Percentiles rank a stretch among this genome's conserved stretches.
phyloP scores from a whole-genome alignment of 208 protist genomes.

The Leptomonas pyrrhocoris region DNA sequence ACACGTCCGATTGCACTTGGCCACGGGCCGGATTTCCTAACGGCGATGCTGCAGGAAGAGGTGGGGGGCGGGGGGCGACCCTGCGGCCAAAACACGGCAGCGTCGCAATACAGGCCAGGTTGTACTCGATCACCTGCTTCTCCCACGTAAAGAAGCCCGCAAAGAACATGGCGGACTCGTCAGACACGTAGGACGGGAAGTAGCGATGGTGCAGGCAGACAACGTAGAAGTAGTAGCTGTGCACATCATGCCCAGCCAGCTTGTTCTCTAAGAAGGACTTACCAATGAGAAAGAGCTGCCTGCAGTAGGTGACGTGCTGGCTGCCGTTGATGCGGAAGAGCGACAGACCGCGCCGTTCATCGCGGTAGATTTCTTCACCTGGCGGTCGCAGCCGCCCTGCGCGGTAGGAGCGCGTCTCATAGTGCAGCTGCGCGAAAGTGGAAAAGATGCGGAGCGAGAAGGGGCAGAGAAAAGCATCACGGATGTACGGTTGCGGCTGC shows the following conservation, averaged over 20 bases:
- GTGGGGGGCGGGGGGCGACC: constrained; percentile 5
- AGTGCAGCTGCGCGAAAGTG: constrained; percentile 68
- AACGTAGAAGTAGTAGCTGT: constrained; percentile 90
- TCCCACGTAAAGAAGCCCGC: constrained; percentile 99
- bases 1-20: background rate
- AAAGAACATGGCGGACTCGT: constrained; percentile 80
- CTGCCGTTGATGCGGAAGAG: constrained; percentile 88
- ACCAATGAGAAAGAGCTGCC: constrained; percentile 84
- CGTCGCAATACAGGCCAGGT: constrained; percentile 99
- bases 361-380: constrained; percentile 82
- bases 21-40: background rate
- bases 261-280: constrained; percentile 93
- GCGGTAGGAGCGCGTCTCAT: constrained; percentile 73
- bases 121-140: constrained; percentile 96
- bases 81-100: constrained; percentile 93
- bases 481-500: constrained; percentile 62
- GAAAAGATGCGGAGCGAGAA: constrained; percentile 84
- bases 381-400: constrained; percentile 63
- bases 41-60: constrained; percentile 1
- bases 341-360: constrained; percentile 69
- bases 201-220: constrained; percentile 79
- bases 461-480: constrained; percentile 84
- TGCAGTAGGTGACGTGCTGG: constrained; percentile 76
- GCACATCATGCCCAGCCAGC: constrained; percentile 84
- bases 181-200: constrained; percentile 73